A percentile compares a stretch with the other conserved stretches of the same genome.
Evolutionary conservation across 2,329 filamentous ascomycete genomes (phyloP).

Genomic region (Penicillium sp.): DNA sequence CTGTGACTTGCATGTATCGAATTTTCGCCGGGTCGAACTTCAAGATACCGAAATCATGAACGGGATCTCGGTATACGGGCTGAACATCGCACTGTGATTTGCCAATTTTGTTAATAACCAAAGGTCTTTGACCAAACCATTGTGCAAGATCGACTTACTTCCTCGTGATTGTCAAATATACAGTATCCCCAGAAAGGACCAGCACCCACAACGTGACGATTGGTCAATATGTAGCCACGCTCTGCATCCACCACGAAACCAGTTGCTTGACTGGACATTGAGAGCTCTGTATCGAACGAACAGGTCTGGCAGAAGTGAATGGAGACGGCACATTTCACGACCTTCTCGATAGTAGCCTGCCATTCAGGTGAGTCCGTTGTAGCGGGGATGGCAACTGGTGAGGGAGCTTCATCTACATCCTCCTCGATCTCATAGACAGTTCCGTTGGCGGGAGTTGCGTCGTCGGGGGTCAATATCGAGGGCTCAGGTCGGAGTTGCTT

Average conservation of each 20-base stretch:
- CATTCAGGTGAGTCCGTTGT: conserved; percentile 68
- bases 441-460: conserved; percentile 37
- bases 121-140: not conserved
- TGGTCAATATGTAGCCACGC: conserved; percentile 78
- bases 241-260: conserved; percentile 96
- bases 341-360: conserved; percentile 89
- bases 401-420: conserved; percentile 40
- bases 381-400: conserved; percentile 41
- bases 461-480: conserved; percentile 33
- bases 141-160: conserved; percentile 37
- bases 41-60: conserved; percentile 96
- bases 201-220: conserved; percentile 85
- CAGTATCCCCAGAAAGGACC: conserved; percentile 97
- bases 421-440: conserved; percentile 40
- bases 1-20: conserved; percentile 88
- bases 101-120: not conserved
- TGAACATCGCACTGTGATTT: conserved; percentile 71
- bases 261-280: conserved; percentile 87
- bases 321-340: conserved; percentile 93
- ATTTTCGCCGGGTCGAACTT: conserved; percentile 92
- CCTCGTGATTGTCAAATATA: conserved; percentile 97
- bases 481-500: conserved; percentile 48
- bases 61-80: conserved; percentile 93
- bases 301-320: conserved; percentile 98
- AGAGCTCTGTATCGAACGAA: conserved; percentile 93